Conservation (phyloP, 2,329 filamentous ascomycete genomes). For the Pseudogymnoascus sp. region DNA sequence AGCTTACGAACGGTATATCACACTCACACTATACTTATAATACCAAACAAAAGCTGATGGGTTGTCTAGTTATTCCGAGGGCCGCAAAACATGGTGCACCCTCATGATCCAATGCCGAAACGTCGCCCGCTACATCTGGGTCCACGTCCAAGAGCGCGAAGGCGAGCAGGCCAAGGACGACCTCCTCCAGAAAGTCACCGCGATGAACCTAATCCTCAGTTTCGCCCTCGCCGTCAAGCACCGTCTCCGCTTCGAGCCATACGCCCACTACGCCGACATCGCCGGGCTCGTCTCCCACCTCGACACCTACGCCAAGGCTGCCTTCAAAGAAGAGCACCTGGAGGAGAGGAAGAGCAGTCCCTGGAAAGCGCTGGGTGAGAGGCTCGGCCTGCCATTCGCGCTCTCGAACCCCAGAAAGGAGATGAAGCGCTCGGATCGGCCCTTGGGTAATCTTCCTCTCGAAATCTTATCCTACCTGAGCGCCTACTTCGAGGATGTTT, state of each 20-base stretch:
- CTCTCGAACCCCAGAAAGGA: slow-evolving; percentile 69
- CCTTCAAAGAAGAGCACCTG: slow-evolving; percentile 37
- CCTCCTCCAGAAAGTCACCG: slow-evolving; percentile 54
- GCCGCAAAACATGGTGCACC: slow-evolving; percentile 53
- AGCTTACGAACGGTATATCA: slow-evolving; percentile 56
- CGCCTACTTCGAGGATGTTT: slow-evolving; percentile 20
- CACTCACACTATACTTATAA: slow-evolving; percentile 20
- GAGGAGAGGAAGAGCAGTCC: slow-evolving; percentile 14
- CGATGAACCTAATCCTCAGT: slow-evolving; percentile 69
- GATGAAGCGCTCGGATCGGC: slow-evolving; percentile 63
- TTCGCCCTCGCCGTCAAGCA: slow-evolving; percentile 75
- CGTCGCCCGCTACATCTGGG: slow-evolving; percentile 73
- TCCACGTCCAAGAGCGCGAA: slow-evolving; percentile 58
- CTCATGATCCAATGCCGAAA: slow-evolving; percentile 54
- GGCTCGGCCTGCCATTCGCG: slow-evolving; percentile 68
- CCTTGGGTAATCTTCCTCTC: slow-evolving; percentile 73
- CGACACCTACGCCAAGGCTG: slow-evolving; percentile 61
- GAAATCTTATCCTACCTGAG: slow-evolving; percentile 70
- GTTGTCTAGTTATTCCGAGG: slow-evolving; percentile 43
- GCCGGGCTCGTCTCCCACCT: slow-evolving; percentile 61
- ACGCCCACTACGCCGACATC: slow-evolving; percentile 67
- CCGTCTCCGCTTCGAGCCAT: slow-evolving; percentile 75
- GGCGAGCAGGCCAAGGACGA: slow-evolving; percentile 53
- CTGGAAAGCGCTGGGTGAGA: slow-evolving; percentile 60
- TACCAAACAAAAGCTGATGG: not conserved